Evolutionary conservation across 345 rosid genomes (phyloP), one percentile per base, ranked within the genome.

Genomic region (Brassica rapa): DNA sequence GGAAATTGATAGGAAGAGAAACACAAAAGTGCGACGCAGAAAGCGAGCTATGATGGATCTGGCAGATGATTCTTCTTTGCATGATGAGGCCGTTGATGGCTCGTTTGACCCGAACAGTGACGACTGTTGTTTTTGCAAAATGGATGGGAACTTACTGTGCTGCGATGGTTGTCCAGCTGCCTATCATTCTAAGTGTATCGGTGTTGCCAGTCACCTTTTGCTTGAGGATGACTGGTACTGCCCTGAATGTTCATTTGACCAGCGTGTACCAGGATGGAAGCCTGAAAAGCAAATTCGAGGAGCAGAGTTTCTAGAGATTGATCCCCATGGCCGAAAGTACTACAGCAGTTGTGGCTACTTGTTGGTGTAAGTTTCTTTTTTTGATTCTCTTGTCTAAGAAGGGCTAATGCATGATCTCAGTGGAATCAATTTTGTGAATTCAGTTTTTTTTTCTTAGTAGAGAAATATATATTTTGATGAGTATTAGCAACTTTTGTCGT

Each of bases 161-260:
- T 95, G 99, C 79, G 99, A 95, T 85, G 99, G 99, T 64, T 93
- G 99, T 82, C 99, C 99, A 68, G 98, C 99, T 84, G 99, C 99
- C 8, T 95, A 89, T 83, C 99, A 95, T 85, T 89, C 99, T 69
- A 95, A 88, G 85, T 95, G 99, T 68, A 92, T 91, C 0, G 99
- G 97, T 77, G 86, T 95, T 82, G 92, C 83, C 66, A 85, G 72
- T 82, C 88, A 88, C 81, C 91, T 85, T 77, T 88, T 95, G 88
- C 97, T 97, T 59, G 97, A 91, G 82, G 97, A 98, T 72, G 94
- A 92, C 64, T 93, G 99, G 99, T 92, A 81, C 83, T 95, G 99
- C 83, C 97, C 98, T n/a, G 97, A 95, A 85, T 95, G 99, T 85
- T 87, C 84, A 24, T 80, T 88, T 75, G 89, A 87, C 66, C 83